Evolutionary conservation across 768 basidiomycete genomes (phyloP).

Genomic region (Pulveroboletus sp.): DNA sequence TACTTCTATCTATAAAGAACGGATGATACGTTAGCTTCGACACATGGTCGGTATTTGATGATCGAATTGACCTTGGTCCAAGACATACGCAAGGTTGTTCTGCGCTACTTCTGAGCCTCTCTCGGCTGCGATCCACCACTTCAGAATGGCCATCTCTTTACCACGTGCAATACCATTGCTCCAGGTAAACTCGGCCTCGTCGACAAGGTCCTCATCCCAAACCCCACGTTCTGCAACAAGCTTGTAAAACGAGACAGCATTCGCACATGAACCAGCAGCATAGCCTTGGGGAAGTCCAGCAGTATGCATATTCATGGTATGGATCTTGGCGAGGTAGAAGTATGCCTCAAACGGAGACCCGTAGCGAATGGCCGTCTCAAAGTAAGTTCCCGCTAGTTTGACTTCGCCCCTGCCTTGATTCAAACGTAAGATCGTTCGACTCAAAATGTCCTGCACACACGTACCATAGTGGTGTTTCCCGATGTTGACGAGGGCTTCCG

Average conservation of each 20-base stretch:
- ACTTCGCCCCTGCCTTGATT: constrained; percentile 64
- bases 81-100: constrained; percentile 88
- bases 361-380: constrained; percentile 79
- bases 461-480: constrained; percentile 74
- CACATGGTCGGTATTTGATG: constrained; percentile 28
- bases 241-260: constrained; percentile 92
- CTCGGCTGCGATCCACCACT: constrained; percentile 96
- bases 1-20: constrained; percentile 54
- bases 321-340: constrained; percentile 86
- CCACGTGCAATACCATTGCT: constrained; percentile 62
- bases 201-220: constrained; percentile 77
- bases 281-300: constrained; percentile 42
- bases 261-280: constrained; percentile 74
- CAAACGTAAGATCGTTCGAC: constrained; percentile 3
- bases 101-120: constrained; percentile 88
- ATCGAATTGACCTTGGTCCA: constrained; percentile 74
- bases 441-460: constrained; percentile 9
- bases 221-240: constrained; percentile 85
- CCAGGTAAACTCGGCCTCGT: constrained; percentile 79
- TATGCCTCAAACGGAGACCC: constrained; percentile 95
- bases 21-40: constrained; percentile 18
- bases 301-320: constrained; percentile 51
- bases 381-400: constrained; percentile 59
- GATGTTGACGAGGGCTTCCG: constrained; percentile 88
- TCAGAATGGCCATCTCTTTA: constrained; percentile 79